Base-by-base conservation (phyloP, 164 flowering plant genomes). In the Berberis thunbergii region DNA sequence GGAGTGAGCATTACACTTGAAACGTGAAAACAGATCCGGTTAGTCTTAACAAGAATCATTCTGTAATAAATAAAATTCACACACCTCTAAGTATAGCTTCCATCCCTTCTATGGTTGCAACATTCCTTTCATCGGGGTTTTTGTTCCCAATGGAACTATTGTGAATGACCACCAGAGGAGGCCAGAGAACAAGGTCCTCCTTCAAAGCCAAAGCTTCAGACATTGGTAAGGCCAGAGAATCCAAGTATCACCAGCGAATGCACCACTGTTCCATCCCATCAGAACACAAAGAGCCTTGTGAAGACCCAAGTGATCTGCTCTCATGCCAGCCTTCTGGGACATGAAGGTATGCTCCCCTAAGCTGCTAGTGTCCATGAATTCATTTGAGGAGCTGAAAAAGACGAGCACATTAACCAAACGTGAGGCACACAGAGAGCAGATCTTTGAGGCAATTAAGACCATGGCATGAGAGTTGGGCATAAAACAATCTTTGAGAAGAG, bases 151-250 rank as follows among this genome's bases (percentile, higher is more conserved):
- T 68, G 61, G 84, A 80, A 60, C 77, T 75, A 70, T 86, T 81
- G 52, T 86, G 90, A 46, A 87, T 59, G 43, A 87, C 64, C 49
- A 86, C 81, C 43, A 81, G 73, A 2, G 94, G 94, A 45, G 94
- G 94, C 94, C 97, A 87, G 38, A 87, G 72, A 57, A 87, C 73
- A 38, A 89, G 81, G 63, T 89, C 97, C 60, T 81, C 80, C 66
- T 77, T 84, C 71, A 77, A 41, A 65, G 81, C 75, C 58, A 65
- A 57, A 64, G 79, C 76, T 66, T 86, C 82, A 41, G 68, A 66
- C 61, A 67, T 63, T 50, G 88, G 68, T 62, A 87, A 6, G 11
- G 50, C 59, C 74, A 75, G 60, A 57, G 65, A 45, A 10, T 49
- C 80, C 79, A 81, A 13, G 65, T 1, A 73, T 58, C 49, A 40